These are phyloP conservation scores for Penicillium capsulatum DNA, from an alignment of 2,329 filamentous ascomycete genomes.

Conservation along the genomic window DNA sequence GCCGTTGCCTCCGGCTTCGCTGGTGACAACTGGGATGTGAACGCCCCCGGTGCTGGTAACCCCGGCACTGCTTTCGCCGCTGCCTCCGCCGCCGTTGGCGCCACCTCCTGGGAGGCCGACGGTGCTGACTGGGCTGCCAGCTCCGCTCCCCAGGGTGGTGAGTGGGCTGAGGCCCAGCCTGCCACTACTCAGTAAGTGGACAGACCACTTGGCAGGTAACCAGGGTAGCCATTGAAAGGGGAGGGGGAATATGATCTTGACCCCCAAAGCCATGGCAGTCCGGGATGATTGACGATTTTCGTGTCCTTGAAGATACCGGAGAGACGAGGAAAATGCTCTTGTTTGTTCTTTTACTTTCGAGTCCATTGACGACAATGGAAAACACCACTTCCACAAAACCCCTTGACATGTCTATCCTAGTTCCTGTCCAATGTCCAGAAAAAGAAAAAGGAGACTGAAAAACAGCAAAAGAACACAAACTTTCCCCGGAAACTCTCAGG, in stretches of 20 bases:
- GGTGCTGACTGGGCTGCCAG: conserved; percentile 52
- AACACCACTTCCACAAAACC: conserved; percentile 22
- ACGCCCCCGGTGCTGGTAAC: conserved; percentile 57
- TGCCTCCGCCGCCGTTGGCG: conserved; percentile 59
- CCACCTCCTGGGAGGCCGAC: conserved; percentile 60
- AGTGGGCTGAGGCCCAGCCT: conserved; percentile 42
- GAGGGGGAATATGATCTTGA: conserved; percentile 21
- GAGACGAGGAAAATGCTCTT: conserved; percentile 22
- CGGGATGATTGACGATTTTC: conserved; percentile 22
- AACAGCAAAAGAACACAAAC: conserved; percentile 34
- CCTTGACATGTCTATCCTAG: conserved; percentile 41
- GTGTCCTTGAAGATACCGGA: conserved; percentile 10
- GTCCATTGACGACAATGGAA: conserved; percentile 20
- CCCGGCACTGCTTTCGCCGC: conserved; percentile 63
- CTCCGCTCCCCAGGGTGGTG: conserved; percentile 37
- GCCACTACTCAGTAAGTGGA: conserved; percentile 39
- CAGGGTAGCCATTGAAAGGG: conserved; percentile 31
- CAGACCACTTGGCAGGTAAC: conserved; percentile 28
- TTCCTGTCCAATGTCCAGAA: conserved; percentile 32
- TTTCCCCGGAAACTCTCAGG: conserved; percentile 28
- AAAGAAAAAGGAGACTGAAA: conserved; percentile 31
- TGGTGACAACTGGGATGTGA: conserved; percentile 78
- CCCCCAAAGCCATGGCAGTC: conserved; percentile 23
- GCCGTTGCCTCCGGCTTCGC: conserved; percentile 76
- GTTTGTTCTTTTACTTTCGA: conserved; percentile 20